Evolutionary conservation across 257 asterid species (phyloP).

Genomic region (Solanum etuberosum): DNA sequence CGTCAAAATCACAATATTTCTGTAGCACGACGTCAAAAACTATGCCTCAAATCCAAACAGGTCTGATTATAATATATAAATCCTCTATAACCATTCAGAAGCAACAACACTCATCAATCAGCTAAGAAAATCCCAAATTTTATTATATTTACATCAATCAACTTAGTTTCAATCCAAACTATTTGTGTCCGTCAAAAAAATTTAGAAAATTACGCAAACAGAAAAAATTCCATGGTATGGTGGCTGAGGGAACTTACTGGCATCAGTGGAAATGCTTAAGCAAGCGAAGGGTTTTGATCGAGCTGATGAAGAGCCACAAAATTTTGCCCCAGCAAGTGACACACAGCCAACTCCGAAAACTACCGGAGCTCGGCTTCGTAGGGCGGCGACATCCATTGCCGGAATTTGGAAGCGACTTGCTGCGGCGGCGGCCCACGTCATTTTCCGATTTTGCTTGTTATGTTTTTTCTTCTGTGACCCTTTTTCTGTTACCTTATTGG

Average conservation of each 20-base stretch:
- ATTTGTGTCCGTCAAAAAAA: background rate
- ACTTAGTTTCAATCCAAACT: background rate
- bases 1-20: background rate
- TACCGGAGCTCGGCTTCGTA: conserved; percentile 37
- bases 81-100: background rate
- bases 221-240: background rate
- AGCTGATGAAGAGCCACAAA: background rate
- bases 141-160: background rate
- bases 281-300: conserved; percentile 46
- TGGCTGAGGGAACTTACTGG: conserved; percentile 14
- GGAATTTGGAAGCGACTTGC: conserved; percentile 64
- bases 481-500: background rate
- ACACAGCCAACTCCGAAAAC: conserved; percentile 43
- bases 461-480: background rate
- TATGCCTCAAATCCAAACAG: background rate
- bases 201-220: background rate
- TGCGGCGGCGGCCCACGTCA: conserved; percentile 66
- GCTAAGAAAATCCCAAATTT: background rate
- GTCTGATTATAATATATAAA: background rate
- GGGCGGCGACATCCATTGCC: conserved; percentile 32
- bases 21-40: background rate
- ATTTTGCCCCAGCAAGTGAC: conserved; percentile 44
- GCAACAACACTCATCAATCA: background rate
- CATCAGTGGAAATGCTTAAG: conserved; percentile 33
- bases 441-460: background rate